Percentiles rank a stretch among this genome's conserved stretches.
These are phyloP conservation scores for Rubia tinctorum DNA, from an alignment of 305 asterid species.

Conservation along the genomic window DNA sequence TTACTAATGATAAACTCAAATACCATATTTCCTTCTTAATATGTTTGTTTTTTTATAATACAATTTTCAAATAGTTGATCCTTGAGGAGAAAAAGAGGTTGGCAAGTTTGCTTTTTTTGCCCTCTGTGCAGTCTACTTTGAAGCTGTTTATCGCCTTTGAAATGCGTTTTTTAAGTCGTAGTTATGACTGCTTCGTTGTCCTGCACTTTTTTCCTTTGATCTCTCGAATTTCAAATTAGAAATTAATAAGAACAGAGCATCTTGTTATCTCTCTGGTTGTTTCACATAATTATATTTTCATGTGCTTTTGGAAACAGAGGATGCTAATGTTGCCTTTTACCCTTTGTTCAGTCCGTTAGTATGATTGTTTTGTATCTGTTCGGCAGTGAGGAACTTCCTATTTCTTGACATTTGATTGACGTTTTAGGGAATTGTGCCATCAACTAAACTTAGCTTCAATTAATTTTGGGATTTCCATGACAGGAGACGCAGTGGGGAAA, in stretches of 20 bases:
- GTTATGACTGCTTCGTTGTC: neutral
- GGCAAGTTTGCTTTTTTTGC: neutral
- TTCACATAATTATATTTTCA: neutral
- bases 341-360: neutral
- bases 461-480: slow-evolving; percentile 7
- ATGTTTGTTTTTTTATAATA: neutral
- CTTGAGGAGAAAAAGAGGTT: neutral
- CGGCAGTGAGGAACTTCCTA: neutral
- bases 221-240: neutral
- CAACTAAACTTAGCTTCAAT: neutral
- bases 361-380: neutral
- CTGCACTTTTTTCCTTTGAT: slow-evolving; percentile 3
- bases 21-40: neutral
- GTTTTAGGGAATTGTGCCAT: neutral
- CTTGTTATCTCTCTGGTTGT: neutral
- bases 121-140: neutral
- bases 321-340: neutral
- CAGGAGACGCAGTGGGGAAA: slow-evolving; percentile 89
- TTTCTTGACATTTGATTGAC: neutral
- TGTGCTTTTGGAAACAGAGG: neutral
- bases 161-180: neutral
- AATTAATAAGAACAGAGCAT: neutral
- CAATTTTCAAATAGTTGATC: neutral
- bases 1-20: neutral
- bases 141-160: neutral